These are phyloP conservation scores for Saccharomycopsis babjevae DNA, from an alignment of 805 yeast species.

Conservation along the genomic window DNA sequence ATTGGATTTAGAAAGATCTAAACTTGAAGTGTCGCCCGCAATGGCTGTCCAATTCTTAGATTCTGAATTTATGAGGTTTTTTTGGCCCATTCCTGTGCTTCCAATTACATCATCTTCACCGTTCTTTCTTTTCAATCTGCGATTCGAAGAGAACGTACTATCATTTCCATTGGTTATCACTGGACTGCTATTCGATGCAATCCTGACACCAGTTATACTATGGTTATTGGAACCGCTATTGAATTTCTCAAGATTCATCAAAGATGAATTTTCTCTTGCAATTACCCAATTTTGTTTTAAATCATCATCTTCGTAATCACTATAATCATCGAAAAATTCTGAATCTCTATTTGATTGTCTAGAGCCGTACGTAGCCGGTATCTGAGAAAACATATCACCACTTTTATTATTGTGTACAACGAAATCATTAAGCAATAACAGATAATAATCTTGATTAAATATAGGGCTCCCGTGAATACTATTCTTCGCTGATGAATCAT, in stretches of 20 bases:
- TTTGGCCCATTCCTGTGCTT: not conserved
- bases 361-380: not conserved
- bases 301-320: conserved; percentile 17
- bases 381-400: not conserved
- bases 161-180: not conserved
- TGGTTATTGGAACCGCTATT: conserved; percentile 2
- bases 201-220: not conserved
- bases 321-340: conserved; percentile 16
- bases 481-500: not conserved
- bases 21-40: conserved; percentile 14
- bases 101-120: not conserved
- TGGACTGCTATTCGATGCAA: not conserved
- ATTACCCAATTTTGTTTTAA: conserved; percentile 17
- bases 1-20: conserved; percentile 4
- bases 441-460: not conserved
- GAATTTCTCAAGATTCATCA: conserved; percentile 13
- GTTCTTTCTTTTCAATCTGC: not conserved
- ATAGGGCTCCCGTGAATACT: conserved; percentile 1
- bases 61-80: not conserved
- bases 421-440: not conserved
- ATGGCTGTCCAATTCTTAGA: conserved; percentile 14
- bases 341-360: conserved; percentile 6
- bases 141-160: not conserved
- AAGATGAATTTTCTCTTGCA: conserved; percentile 19
- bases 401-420: conserved; percentile 1